A percentile compares a stretch with the other conserved stretches of the same genome.
These are phyloP conservation scores for Xylaria venustula DNA, from an alignment of 495 filamentous ascomycete species.

Conservation along the genomic window DNA sequence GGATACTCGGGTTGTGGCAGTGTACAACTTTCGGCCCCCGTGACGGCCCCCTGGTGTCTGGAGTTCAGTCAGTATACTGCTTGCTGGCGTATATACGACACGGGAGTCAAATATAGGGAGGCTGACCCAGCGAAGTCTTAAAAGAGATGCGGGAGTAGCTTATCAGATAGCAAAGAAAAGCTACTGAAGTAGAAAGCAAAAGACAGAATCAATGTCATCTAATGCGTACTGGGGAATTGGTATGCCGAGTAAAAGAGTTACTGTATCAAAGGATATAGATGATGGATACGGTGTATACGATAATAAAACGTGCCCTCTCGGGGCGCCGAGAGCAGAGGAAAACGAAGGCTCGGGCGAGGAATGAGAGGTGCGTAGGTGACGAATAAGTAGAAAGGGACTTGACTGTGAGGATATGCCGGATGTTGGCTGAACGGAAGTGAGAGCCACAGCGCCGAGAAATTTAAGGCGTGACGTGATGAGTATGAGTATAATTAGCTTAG, in stretches of 20 bases:
- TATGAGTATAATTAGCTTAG: too few species aligned
- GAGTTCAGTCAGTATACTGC: not conserved
- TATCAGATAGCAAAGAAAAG: not conserved
- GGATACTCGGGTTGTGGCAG: too few species aligned
- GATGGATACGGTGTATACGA: not conserved
- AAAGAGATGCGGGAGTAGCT: not conserved
- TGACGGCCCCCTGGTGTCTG: not conserved
- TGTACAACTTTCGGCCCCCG: too few species aligned
- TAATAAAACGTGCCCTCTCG: not conserved
- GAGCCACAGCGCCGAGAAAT: not conserved
- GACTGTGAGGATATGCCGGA: not conserved
- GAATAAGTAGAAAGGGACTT: not conserved
- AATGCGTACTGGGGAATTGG: not conserved
- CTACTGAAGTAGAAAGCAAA: not conserved
- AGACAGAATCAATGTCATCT: not conserved
- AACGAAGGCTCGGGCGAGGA: not conserved
- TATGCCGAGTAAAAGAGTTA: not conserved
- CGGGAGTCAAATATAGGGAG: not conserved
- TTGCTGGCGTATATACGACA: too few species aligned
- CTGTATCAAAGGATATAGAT: not conserved
- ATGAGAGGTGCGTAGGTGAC: not conserved
- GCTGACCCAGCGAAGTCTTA: not conserved
- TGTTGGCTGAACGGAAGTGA: not conserved
- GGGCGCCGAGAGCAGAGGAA: not conserved
- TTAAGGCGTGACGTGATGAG: not conserved